Evolutionary conservation across 345 rosid species (phyloP), one percentile per base, ranked within the genome.

Genomic region (Populus nigra): DNA sequence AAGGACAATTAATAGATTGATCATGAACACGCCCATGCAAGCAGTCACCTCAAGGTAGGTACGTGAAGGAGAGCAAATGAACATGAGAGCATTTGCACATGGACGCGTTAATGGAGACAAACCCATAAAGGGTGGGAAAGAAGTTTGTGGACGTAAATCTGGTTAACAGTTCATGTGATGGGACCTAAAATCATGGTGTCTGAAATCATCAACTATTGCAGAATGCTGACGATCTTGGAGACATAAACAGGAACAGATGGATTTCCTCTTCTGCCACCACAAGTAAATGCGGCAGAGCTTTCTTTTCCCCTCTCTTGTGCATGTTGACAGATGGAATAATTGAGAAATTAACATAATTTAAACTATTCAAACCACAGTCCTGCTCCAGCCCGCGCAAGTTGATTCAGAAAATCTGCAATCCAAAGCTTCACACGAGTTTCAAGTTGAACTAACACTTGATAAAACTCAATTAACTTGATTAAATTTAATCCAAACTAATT

Each of bases 91-190:
- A 65, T 5, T 1, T 1, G 69, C 85, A 82, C 75, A 73, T 73
- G 84, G 71, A 15, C 17, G 1, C 49, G 53, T 31, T 23, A 15
- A 5, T 12, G 35, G 16, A 31, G 61, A 7, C 71, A 45, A 18
- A 2, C 16, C 61, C 22, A 25, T 59, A 29, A 15, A 9, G 25
- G 5, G 10, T 25, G 76, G 65, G 33, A 67, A 38, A 20, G 17
- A 33, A 57, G 73, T 55, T 25, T 65, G 76, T 45, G 86, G 69
- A 41, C 10, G 4, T 45, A 25, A 62, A 76, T 71, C 27, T 65
- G 16, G 73, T 63, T 2, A 66, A 0, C 62, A 31, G n/a, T 27
- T 29, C 84, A 61, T 49, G 53, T 69, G 69, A 10, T 27, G 17
- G 49, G 70, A 7, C 73, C 70, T 29, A 15, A 38, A 65, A 70